These are phyloP conservation scores for Lycium ferocissimum DNA, from an alignment of 257 asterid genomes.

Conservation along the genomic window DNA sequence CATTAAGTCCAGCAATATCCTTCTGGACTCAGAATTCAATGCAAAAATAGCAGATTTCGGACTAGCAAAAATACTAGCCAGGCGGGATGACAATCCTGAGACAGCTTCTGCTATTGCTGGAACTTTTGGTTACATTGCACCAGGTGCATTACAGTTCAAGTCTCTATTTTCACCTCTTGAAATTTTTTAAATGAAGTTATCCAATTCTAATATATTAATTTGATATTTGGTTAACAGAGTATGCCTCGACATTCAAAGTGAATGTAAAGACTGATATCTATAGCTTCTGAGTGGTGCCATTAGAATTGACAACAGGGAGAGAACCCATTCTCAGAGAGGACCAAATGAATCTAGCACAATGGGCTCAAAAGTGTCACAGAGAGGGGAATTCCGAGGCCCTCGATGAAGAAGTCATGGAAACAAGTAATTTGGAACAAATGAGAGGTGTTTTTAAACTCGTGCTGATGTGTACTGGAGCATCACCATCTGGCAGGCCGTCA, in stretches of 20 bases:
- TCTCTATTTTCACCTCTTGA: not conserved
- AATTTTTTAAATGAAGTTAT: too few species aligned
- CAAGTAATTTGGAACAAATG: conserved; percentile 56
- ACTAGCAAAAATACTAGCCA: conserved; percentile 55
- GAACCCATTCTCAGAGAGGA: conserved; percentile 65
- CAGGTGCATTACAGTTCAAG: conserved; percentile 44
- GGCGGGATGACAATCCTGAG: conserved; percentile 46
- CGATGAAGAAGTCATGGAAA: conserved; percentile 56
- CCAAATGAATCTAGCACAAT: conserved; percentile 72
- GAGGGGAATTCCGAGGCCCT: conserved; percentile 55
- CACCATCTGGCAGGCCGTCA: conserved; percentile 70
- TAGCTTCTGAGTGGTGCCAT: conserved; percentile 48
- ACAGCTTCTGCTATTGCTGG: conserved; percentile 65
- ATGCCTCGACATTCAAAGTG: conserved; percentile 58
- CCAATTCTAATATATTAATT: not conserved
- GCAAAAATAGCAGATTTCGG: conserved; percentile 75
- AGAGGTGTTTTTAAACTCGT: conserved; percentile 60
- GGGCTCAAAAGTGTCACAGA: conserved; percentile 71
- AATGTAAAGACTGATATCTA: conserved; percentile 48
- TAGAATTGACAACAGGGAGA: conserved; percentile 50
- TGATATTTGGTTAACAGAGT: conserved; percentile 50
- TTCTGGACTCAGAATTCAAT: conserved; percentile 56
- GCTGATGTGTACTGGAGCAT: conserved; percentile 63
- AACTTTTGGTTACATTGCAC: conserved; percentile 69
- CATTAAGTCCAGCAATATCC: conserved; percentile 65